These are phyloP conservation scores for Gossypium davidsonii DNA, from an alignment of 441 rosid genomes.

Conservation along the genomic window DNA sequence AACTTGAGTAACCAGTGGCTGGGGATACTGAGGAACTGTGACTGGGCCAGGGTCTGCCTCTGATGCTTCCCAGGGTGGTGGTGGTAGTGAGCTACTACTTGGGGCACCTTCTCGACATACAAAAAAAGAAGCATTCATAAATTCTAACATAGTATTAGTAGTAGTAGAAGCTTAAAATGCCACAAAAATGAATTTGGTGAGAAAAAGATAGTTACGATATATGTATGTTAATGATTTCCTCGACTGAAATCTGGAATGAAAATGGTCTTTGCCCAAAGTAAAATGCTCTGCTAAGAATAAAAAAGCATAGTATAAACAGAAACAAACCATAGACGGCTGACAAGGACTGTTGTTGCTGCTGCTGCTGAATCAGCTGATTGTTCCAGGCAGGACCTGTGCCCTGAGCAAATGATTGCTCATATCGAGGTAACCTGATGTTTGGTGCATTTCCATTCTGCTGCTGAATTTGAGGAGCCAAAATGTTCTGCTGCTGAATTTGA, in stretches of 20 bases:
- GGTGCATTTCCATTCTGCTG: conserved; percentile 53
- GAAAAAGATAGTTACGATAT: background rate
- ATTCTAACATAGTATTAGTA: background rate
- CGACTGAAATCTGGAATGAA: too few relatives aligned
- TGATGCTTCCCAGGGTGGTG: background rate
- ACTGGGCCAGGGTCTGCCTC: background rate
- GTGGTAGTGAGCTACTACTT: conserved; percentile 54
- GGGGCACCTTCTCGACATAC: conserved; percentile 54
- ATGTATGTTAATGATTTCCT: too few relatives aligned
- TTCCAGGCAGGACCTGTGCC: conserved; percentile 60
- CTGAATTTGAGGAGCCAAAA: background rate
- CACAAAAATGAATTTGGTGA: background rate
- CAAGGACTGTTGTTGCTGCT: conserved; percentile 33
- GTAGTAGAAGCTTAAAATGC: background rate
- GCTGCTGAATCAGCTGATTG: conserved; percentile 54
- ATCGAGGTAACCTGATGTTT: conserved; percentile 50
- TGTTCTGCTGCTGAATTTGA: conserved; percentile 22
- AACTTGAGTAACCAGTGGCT: conserved; percentile 45
- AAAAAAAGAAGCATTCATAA: conserved; percentile 20
- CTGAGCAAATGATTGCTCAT: conserved; percentile 61
- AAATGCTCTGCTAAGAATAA: background rate
- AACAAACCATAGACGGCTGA: conserved; percentile 66
- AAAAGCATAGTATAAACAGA: conserved; percentile 11
- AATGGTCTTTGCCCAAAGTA: background rate
- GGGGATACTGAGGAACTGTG: conserved; percentile 47